Evolutionary conservation across 2,329 filamentous ascomycete genomes (phyloP).

Genomic region (Talaromyces sp.): DNA sequence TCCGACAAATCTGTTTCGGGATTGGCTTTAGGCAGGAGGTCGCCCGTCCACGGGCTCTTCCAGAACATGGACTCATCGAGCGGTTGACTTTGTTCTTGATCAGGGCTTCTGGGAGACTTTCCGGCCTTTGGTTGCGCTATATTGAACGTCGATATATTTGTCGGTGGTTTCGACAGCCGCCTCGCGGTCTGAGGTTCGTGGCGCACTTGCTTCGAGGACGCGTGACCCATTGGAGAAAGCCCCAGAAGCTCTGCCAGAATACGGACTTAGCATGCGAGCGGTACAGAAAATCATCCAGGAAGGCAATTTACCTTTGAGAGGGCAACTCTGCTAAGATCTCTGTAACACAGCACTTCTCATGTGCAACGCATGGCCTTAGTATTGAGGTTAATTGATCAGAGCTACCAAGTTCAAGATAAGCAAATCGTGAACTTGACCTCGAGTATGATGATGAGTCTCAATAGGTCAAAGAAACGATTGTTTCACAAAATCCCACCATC

Average conservation of each 20-base stretch:
- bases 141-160: constrained; percentile 20
- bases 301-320: background rate
- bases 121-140: background rate
- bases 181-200: constrained; percentile 31
- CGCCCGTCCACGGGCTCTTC: constrained; percentile 34
- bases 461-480: background rate
- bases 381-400: background rate
- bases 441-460: background rate
- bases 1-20: constrained; percentile 13
- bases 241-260: background rate
- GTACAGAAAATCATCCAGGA: background rate
- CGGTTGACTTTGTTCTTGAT: background rate
- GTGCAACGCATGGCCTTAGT: background rate
- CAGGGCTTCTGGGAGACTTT: background rate
- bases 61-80: constrained; percentile 21
- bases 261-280: background rate
- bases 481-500: background rate
- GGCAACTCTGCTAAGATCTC: background rate
- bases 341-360: background rate
- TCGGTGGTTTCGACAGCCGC: constrained; percentile 35
- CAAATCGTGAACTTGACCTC: background rate
- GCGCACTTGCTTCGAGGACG: constrained; percentile 29
- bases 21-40: constrained; percentile 19
- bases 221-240: constrained; percentile 31
- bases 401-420: background rate